Evolutionary conservation across 2,329 filamentous ascomycete species (phyloP), one percentile per base, ranked within the genome.

Genomic region (Diaporthe sp.): DNA sequence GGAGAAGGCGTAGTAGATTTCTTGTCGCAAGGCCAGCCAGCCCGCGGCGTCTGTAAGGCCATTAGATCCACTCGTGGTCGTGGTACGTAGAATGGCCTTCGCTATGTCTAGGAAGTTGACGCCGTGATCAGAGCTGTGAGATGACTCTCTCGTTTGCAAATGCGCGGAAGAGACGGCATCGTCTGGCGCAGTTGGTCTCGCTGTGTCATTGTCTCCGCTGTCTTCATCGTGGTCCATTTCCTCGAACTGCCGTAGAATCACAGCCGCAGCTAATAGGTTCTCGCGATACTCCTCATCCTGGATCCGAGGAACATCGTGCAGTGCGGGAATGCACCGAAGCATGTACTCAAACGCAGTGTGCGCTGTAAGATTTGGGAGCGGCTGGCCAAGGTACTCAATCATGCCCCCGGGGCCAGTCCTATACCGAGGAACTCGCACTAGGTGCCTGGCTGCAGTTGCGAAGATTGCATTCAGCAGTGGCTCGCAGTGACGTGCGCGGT

Each of bases 321-420:
- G 42, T 31, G 61, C 61, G 0, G 61, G 61, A 17, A 67, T 67
- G 31, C 61, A 67, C 4, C 44, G 25, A n/a, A 67, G 44, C 61
- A 67, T 67, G 44, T 67, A 67, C 19, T 67, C 61, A 44, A 67
- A 67, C 1, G 61, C 61, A 2, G 61, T 67, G 44, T 67, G 61
- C 2, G 44, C 61, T 15, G 61, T 67, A 44, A 67, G 19, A n/a
- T 67, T 67, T 3, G 61, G 61, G 31, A 67, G 61, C 1, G 61
- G 61, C 28, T 67, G 61, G 0, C 61, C 61, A 5, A 67, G 28
- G 22, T 67, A 67, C 19, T 67, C 61, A 10, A 67, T 37, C 4
- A 19, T 67, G 2, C 61, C 61, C 8, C 44, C 28, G 1, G 61
- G 61, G 0, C 44, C 61, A 1, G 61, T 67, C 17, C 61, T 67